phyloP scores from a whole-genome alignment of 2,329 filamentous ascomycete genomes.

The Epichloe hybrida region DNA sequence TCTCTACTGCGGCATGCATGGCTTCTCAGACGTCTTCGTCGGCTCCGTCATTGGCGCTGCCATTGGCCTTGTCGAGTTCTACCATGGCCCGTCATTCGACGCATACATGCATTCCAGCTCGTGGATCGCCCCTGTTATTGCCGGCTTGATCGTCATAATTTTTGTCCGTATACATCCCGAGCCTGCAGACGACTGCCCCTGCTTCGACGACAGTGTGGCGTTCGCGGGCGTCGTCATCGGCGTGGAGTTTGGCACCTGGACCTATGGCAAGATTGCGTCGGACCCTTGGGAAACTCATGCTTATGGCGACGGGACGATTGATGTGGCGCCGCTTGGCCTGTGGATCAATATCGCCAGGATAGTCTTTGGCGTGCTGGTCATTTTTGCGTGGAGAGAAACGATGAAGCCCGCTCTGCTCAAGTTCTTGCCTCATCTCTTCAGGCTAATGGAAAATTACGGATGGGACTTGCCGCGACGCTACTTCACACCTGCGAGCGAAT shows the following conservation, averaged over 20 bases:
- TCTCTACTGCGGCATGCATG: constrained; percentile 97
- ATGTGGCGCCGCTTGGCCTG: constrained; percentile 53
- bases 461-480: constrained; percentile 75
- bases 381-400: constrained; percentile 80
- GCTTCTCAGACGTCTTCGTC: constrained; percentile 78
- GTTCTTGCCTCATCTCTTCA: constrained; percentile 72
- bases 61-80: constrained; percentile 46
- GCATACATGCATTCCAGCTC: constrained; percentile 53
- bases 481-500: constrained; percentile 82
- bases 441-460: constrained; percentile 69
- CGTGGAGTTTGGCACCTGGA: constrained; percentile 71
- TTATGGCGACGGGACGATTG: constrained; percentile 43
- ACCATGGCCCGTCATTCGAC: constrained; percentile 51
- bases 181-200: constrained; percentile 91
- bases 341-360: constrained; percentile 52
- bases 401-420: constrained; percentile 77
- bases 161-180: constrained; percentile 87
- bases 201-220: constrained; percentile 89
- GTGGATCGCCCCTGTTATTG: constrained; percentile 49
- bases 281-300: constrained; percentile 31
- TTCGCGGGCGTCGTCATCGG: constrained; percentile 88
- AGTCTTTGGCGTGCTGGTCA: constrained; percentile 63
- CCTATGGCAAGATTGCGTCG: constrained; percentile 46
- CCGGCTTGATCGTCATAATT: constrained; percentile 53
- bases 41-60: constrained; percentile 65